A percentile compares a stretch with the other conserved stretches of the same genome.
Conservation (phyloP, 2,329 filamentous ascomycete genomes). For the Ophiostoma angusticollis region DNA sequence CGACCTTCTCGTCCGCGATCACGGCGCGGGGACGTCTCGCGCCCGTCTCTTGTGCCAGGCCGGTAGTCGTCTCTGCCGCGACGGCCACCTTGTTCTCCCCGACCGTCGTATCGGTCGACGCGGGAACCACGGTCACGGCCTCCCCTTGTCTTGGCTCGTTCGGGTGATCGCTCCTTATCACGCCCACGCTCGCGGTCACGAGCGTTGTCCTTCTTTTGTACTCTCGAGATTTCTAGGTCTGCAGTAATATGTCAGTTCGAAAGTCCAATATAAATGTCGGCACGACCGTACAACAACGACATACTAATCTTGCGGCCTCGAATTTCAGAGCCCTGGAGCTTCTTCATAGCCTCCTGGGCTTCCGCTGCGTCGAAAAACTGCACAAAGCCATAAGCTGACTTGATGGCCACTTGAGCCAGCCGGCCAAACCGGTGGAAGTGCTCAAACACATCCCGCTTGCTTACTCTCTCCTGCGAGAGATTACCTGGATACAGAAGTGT, state of each 20-base stretch:
- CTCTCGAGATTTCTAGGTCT: constrained; percentile 86
- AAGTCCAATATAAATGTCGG: too few relatives aligned
- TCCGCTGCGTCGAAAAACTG: constrained; percentile 73
- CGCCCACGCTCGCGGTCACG: background rate
- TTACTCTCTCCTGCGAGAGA: constrained; percentile 81
- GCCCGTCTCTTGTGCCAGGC: constrained; percentile 41
- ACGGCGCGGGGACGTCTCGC: constrained; percentile 43
- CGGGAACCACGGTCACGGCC: constrained; percentile 33
- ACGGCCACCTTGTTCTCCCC: constrained; percentile 33
- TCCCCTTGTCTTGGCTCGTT: background rate
- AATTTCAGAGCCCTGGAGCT: constrained; percentile 68
- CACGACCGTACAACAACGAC: too few relatives aligned
- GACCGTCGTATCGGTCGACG: constrained; percentile 34
- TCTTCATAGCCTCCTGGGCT: constrained; percentile 60
- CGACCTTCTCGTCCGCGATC: constrained; percentile 44
- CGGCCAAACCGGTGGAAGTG: constrained; percentile 76
- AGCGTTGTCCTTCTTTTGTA: constrained; percentile 57
- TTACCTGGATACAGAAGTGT: constrained; percentile 54
- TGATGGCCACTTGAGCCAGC: constrained; percentile 88
- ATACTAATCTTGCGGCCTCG: constrained; percentile 88
- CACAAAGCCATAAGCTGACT: constrained; percentile 93
- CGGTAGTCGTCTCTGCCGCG: constrained; percentile 55
- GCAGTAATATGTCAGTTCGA: too few relatives aligned
- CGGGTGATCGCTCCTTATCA: constrained; percentile 23
- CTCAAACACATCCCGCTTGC: constrained; percentile 86